These are phyloP conservation scores for Rhododendron ovatum DNA, from an alignment of 148 eudicot species.

Conservation along the genomic window DNA sequence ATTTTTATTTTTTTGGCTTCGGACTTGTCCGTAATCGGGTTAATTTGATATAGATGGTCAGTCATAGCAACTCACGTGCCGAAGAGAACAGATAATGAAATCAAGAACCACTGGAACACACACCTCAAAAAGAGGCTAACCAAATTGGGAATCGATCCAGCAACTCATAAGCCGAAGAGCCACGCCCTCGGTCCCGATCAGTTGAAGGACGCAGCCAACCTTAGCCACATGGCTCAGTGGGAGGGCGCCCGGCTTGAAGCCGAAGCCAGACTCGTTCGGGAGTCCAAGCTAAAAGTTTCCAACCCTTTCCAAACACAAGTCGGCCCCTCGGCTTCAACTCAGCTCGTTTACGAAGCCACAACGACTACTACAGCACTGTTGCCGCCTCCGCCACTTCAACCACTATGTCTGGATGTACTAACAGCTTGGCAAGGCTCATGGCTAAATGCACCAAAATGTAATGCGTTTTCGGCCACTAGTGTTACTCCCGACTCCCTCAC, in stretches of 20 bases:
- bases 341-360: not conserved
- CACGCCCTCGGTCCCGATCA: conserved; percentile 16
- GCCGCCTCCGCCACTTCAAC: conserved; percentile 3
- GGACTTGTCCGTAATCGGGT: not conserved
- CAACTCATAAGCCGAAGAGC: conserved; percentile 35
- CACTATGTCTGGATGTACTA: conserved; percentile 28
- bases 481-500: not conserved
- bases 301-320: conserved; percentile 1
- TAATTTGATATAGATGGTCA: conserved; percentile 29
- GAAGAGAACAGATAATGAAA: conserved; percentile 37
- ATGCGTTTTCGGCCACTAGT: not conserved
- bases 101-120: conserved; percentile 44
- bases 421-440: conserved; percentile 24
- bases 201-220: conserved; percentile 16
- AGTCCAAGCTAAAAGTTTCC: conserved; percentile 7
- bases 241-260: conserved; percentile 41
- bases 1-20: no score
- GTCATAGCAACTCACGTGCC: conserved; percentile 35
- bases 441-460: not conserved
- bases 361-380: not conserved
- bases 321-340: not conserved
- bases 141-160: conserved; percentile 39
- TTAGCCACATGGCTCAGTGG: conserved; percentile 49
- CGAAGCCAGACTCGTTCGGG: conserved; percentile 29
- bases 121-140: conserved; percentile 33